Percentiles rank a stretch among this genome's conserved stretches.
phyloP scores from a whole-genome alignment of 1,284 basidiomycete genomes.

The Salmacisia buchloeana region DNA sequence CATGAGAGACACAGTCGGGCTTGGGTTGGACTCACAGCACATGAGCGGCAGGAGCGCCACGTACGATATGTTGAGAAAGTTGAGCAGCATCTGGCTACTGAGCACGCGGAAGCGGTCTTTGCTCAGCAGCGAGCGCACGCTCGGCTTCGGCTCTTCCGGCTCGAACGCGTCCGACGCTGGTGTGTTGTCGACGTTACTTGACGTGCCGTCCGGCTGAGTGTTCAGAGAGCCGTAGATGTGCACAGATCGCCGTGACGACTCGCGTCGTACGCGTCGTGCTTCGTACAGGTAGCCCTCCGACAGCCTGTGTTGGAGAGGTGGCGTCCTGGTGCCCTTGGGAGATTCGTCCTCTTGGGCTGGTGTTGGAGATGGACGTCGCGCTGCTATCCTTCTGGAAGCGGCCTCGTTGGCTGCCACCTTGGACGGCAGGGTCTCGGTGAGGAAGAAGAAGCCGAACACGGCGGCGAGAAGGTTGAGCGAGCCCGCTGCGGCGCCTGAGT shows the following conservation, averaged over 20 bases:
- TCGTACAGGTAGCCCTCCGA: conserved; percentile 1
- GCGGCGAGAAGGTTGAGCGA: conserved; percentile 40
- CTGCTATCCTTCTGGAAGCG: neutral
- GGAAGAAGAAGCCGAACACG: conserved; percentile 44
- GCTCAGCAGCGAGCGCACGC: conserved; percentile 18
- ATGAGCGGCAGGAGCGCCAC: conserved; percentile 31
- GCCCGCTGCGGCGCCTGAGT: neutral
- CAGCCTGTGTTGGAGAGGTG: neutral
- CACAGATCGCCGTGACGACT: neutral
- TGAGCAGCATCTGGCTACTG: conserved; percentile 28
- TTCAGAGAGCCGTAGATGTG: neutral
- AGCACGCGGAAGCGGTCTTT: conserved; percentile 34
- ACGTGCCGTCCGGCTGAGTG: no score
- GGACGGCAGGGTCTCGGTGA: conserved; percentile 46
- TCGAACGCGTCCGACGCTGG: neutral
- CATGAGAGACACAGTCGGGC: no score
- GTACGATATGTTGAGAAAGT: conserved; percentile 35
- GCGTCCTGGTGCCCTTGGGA: neutral
- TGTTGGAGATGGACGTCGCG: neutral
- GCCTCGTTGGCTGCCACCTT: conserved; percentile 20
- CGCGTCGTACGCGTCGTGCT: neutral
- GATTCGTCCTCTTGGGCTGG: neutral
- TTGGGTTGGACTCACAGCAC: conserved; percentile 15
- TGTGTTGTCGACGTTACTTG: no score
- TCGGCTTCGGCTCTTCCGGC: conserved; percentile 1